Base-by-base conservation (phyloP, 208 protist species). In the Trypanosoma cruzi region DNA sequence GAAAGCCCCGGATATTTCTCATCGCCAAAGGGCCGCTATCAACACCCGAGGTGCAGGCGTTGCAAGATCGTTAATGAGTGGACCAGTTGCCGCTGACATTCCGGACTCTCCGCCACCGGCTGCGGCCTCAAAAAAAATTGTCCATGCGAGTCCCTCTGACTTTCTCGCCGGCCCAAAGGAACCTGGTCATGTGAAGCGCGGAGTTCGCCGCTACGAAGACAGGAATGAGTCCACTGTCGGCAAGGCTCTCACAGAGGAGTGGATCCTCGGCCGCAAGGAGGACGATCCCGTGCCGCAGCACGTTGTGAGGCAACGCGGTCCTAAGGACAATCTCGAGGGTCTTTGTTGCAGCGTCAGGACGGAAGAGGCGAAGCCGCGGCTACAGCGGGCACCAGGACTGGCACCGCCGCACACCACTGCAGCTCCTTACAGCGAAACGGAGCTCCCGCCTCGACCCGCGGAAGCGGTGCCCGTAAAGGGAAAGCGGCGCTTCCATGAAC, bases 171-270 rank as follows among this genome's bases (percentile, higher is more conserved):
- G 89, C 13, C 89, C 89, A 0, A 68, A 62, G 55, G 76, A 86
- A 52, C 82, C 89, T n/a, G 82, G 82, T 57, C 78, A 81, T 58
- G 37, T 82, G 42, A 74, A 56, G 52, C 77, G 67, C 26, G 87
- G 89, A 48, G 75, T 91, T 46, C 89, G 89, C 53, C 89, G 86
- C 77, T 86, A 80, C 65, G 75, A 83, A 13, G 67, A 76, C n/a
- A 48, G 67, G 13, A 73, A 92, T 61, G 63, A 69, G 24, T 84
- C 84, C 59, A 78, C 57, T 1, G 89, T 95, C 29, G 84, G 73
- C 59, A 37, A 68, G 49, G 88, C 91, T 64, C 79, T 95, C 29
- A 90, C 82, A 20, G 89, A 95, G 55, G 86, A 88, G 64, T 90
- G 69, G 69, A 75, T 83, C 66, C 66, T 82, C 50, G 89, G 86